These are phyloP conservation scores for Penicillium polonicum DNA, from an alignment of 2,329 filamentous ascomycete species.

Conservation along the genomic window DNA sequence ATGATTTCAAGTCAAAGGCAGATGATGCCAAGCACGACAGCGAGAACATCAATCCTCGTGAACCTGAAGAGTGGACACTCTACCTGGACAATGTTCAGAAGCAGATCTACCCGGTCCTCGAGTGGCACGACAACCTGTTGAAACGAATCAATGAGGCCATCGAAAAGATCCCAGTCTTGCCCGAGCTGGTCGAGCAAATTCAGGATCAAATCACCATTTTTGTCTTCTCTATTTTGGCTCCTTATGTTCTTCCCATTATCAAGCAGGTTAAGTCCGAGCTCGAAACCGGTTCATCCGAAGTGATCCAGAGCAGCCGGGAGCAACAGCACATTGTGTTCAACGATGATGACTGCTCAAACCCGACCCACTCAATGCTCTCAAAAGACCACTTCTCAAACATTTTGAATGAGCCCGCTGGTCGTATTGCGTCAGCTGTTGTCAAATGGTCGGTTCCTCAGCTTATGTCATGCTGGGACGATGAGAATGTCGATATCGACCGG, in stretches of 20 bases:
- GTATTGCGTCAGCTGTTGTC: constrained; percentile 73
- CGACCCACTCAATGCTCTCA: constrained; percentile 92
- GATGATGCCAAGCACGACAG: constrained; percentile 72
- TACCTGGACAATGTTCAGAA: constrained; percentile 71
- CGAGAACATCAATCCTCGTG: constrained; percentile 69
- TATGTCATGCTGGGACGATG: constrained; percentile 83
- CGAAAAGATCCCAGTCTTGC: constrained; percentile 80
- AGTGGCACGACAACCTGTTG: constrained; percentile 88
- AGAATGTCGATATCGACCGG: constrained; percentile 65
- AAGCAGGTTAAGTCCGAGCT: constrained; percentile 84
- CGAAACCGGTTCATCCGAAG: constrained; percentile 77
- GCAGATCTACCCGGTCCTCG: constrained; percentile 83
- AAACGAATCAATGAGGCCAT: constrained; percentile 74
- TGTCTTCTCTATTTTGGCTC: constrained; percentile 87
- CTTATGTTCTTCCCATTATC: constrained; percentile 82
- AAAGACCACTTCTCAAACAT: constrained; percentile 94
- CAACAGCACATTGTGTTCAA: constrained; percentile 86
- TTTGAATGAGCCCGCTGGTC: constrained; percentile 84
- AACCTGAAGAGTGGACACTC: constrained; percentile 80
- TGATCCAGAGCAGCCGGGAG: constrained; percentile 78
- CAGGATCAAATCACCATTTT: constrained; percentile 86
- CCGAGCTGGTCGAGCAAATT: constrained; percentile 80
- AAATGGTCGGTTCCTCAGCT: constrained; percentile 86
- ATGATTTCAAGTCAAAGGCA: constrained; percentile 76
- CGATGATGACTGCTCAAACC: constrained; percentile 72